Evolutionary conservation across 139 green algal genomes (phyloP).

Genomic region (Ettlia oleoabundans): DNA sequence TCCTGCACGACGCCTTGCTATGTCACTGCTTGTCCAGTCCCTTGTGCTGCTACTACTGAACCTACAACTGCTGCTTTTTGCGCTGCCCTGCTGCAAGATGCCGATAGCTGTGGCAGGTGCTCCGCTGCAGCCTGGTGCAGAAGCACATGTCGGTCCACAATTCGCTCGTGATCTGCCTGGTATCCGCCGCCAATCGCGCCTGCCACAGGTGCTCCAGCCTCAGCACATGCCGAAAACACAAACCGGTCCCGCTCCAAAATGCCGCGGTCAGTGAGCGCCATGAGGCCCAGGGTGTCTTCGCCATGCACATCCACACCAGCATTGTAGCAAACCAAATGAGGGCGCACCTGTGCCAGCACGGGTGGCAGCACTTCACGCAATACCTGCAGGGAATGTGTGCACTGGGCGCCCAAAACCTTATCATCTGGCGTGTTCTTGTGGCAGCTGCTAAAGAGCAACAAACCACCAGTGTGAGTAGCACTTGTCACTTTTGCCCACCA

Average conservation of each 20-base stretch:
- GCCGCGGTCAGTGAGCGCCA: slow-evolving; percentile 51
- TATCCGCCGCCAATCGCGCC: slow-evolving; percentile 68
- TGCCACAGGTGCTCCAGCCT: slow-evolving; percentile 46
- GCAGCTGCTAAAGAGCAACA: too few species aligned
- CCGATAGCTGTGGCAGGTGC: background rate
- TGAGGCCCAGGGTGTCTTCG: slow-evolving; percentile 57
- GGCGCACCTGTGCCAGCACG: slow-evolving; percentile 25
- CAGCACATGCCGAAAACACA: slow-evolving; percentile 48
- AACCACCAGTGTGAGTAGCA: too few species aligned
- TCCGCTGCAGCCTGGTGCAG: slow-evolving; percentile 53
- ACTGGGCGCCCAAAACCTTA: too few species aligned
- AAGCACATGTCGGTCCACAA: slow-evolving; percentile 57
- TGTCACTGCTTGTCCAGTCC: too few species aligned
- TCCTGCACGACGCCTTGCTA: too few species aligned
- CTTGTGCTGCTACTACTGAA: too few species aligned
- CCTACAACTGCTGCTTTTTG: background rate
- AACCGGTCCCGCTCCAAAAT: slow-evolving; percentile 51
- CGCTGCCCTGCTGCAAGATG: background rate
- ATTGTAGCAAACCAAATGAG: slow-evolving; percentile 67
- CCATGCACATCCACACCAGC: slow-evolving; percentile 65
- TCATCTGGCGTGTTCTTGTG: too few species aligned
- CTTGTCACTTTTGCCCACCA: too few species aligned
- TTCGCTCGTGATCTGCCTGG: slow-evolving; percentile 41
- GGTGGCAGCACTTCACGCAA: slow-evolving; percentile 19
- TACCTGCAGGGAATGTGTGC: too few species aligned